Percentiles rank a stretch among this genome's conserved stretches.
phyloP scores from a whole-genome alignment of 306 rosid species.

The Geum urbanum region DNA sequence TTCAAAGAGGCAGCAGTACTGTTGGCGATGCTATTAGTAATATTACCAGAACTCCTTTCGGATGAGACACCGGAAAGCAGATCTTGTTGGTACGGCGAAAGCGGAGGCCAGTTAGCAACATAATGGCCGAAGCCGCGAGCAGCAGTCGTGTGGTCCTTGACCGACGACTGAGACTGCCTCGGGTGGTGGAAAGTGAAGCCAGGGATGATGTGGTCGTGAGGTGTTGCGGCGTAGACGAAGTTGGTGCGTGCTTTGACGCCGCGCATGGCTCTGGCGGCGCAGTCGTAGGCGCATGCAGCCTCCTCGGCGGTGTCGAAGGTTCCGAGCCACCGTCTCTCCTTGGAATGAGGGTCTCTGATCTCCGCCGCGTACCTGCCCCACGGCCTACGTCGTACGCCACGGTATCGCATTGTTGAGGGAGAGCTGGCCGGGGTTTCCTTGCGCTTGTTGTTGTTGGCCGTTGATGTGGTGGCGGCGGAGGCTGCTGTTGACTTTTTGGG shows the following conservation, averaged over 20 bases:
- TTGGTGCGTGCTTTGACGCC: slow-evolving; percentile 87
- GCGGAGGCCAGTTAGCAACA: slow-evolving; percentile 25
- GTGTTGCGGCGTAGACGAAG: slow-evolving; percentile 52
- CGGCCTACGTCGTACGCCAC: slow-evolving; percentile 92
- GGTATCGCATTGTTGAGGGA: slow-evolving; percentile 46
- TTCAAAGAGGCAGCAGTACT: slow-evolving; percentile 29
- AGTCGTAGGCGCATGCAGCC: slow-evolving; percentile 94
- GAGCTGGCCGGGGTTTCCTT: slow-evolving; percentile 31
- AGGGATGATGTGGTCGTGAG: slow-evolving; percentile 33
- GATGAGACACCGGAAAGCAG: slow-evolving; percentile 1
- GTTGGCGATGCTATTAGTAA: background rate
- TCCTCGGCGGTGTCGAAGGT: slow-evolving; percentile 98
- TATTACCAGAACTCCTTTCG: slow-evolving; percentile 13
- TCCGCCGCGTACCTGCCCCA: slow-evolving; percentile 99
- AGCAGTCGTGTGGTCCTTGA: background rate
- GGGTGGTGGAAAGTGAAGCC: slow-evolving; percentile 24
- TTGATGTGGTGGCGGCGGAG: background rate
- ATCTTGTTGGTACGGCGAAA: slow-evolving; percentile 3
- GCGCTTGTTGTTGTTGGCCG: slow-evolving; percentile 29
- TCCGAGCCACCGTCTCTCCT: slow-evolving; percentile 93
- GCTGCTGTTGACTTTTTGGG: slow-evolving; percentile 1
- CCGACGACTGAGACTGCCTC: slow-evolving; percentile 27
- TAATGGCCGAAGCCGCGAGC: slow-evolving; percentile 11
- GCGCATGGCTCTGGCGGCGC: slow-evolving; percentile 92
- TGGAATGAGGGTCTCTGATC: slow-evolving; percentile 83